Evolutionary conservation across 148 eudicot genomes (phyloP), one percentile per base, ranked within the genome.

Genomic region (Vaccinium vitisidaea): DNA sequence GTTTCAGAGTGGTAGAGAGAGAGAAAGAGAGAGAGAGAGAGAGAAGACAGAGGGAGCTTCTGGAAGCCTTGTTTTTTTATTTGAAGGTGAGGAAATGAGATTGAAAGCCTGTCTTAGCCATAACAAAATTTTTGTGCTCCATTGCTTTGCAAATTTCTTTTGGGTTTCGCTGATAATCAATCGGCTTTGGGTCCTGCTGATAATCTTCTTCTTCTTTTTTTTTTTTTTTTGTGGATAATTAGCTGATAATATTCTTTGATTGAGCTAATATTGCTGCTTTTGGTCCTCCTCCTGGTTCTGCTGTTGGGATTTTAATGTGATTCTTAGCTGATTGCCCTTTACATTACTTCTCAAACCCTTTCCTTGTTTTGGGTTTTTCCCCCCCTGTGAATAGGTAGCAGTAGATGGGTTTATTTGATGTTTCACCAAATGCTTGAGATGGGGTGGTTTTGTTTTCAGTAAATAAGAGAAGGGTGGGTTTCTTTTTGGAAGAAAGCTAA

Each of bases 1-100:
- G 83, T 14, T 48, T 61, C 43, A 80, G 83, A 80, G 56, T 36
- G 39, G 39, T 36, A 49, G 25, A 48, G 43, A 80, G 54, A 80
- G 32, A 80, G 53, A 80, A 43, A 49, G 23, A 48, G 43, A 80
- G 54, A 80, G 32, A 80, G 32, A 80, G 53, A 80, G 56, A 49
- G 25, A 48, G 43, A 80, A 81, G 83, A 81, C 54, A 23, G 36
- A 61, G 82, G 13, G 15, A 59, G 71, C 59, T 82, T 82, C 55
- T 9, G 59, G 49, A 82, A 36, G 55, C 23, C 46, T 67, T 49
- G 76, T 11, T 63, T 43, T 82, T 69, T 25, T 14, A 65, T 16
- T 82, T 82, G 39, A 82, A 67, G 84, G 76, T 50, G 39, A 67
- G 56, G 18, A 49, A 67, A 75, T 49, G 27, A 15, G 76, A 82